Base-by-base conservation (phyloP, 2,329 filamentous ascomycete species). In the Thielaviopsis punctulata region DNA sequence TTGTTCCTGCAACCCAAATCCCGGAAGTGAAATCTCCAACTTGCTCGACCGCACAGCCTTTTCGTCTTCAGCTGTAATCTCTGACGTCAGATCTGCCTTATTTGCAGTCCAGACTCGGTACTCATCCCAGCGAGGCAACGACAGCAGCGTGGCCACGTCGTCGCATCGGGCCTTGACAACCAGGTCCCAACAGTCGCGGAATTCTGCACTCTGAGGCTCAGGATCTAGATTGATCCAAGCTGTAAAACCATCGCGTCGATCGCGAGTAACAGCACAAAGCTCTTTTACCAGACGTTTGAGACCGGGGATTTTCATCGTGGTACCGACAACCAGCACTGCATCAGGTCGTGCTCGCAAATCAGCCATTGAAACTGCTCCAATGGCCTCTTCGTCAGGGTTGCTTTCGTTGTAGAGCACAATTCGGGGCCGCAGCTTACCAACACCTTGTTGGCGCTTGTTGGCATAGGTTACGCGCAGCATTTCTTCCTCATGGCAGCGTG, bases 341-440 rank as follows among this genome's bases (percentile, higher is more conserved):
- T 96, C 92, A 0, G 92, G 90, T 36, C 88, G 77, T 43, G 82
- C 77, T 56, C 87, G 84, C 54, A 96, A 70, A 63, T 98, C 92
- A 4, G 89, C 82, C 58, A 80, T 80, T 49, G 89, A 87, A 41
- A 95, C 89, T 21, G 86, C 86, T 44, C 90, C 89, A 63, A 98
- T 98, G 13, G 92, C 90, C 59, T 95, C 90, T 59, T 92, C 87
- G 58, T 98, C 92, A 0, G 92, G 92, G 62, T 96, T 95, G 64
- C 86, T 84, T 65, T 98, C 92, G 63, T 96, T 95, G 70, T 98
- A 98, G 9, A 98, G 75, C 4, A 96, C 90, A 70, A 98, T 95
- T 53, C 92, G 79, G 21, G 92, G 92, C 21, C 92, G 80, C 57
- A 98, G 70, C 56, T 86, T 80, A 43, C 92, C 92, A 60, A 98